Conservation (phyloP, 2,329 filamentous ascomycete genomes). For the Hypomyces rosellus region DNA sequence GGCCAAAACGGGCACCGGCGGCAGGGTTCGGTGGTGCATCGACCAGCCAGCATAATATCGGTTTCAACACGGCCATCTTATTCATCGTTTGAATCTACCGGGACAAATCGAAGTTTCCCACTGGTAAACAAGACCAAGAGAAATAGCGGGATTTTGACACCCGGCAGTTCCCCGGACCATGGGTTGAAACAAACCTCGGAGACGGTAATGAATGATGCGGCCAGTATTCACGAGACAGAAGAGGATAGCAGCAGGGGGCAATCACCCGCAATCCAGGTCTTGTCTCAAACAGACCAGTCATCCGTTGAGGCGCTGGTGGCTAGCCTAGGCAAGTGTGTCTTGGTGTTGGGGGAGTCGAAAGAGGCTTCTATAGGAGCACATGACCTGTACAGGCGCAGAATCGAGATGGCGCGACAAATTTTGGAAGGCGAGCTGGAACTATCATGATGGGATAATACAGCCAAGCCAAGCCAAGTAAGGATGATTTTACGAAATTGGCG, state of each 20-base stretch:
- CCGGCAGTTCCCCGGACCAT: conserved; percentile 43
- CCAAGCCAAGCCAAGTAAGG: neutral
- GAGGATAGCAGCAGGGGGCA: conserved; percentile 24
- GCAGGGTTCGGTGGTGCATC: conserved; percentile 33
- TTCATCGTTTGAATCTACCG: conserved; percentile 51
- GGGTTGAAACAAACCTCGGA: conserved; percentile 43
- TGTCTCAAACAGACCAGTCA: conserved; percentile 51
- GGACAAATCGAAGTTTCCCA: conserved; percentile 57
- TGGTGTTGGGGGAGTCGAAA: conserved; percentile 50
- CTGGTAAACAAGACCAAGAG: conserved; percentile 47
- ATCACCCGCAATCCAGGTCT: conserved; percentile 39
- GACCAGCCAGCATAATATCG: conserved; percentile 37
- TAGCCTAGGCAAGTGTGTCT: conserved; percentile 53
- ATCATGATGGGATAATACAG: neutral
- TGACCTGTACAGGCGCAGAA: conserved; percentile 59
- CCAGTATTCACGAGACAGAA: conserved; percentile 34
- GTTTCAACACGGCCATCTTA: conserved; percentile 43
- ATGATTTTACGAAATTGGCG: neutral
- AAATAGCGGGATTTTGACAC: conserved; percentile 41
- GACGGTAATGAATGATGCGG: conserved; percentile 42
- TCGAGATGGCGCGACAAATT: conserved; percentile 68
- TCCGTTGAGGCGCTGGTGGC: conserved; percentile 55
- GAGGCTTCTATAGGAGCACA: conserved; percentile 51
- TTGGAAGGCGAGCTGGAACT: conserved; percentile 53
- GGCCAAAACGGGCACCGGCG: conserved; percentile 17